Evolutionary conservation across 106 monocot species (phyloP).

Genomic region (Triglochin maritima): DNA sequence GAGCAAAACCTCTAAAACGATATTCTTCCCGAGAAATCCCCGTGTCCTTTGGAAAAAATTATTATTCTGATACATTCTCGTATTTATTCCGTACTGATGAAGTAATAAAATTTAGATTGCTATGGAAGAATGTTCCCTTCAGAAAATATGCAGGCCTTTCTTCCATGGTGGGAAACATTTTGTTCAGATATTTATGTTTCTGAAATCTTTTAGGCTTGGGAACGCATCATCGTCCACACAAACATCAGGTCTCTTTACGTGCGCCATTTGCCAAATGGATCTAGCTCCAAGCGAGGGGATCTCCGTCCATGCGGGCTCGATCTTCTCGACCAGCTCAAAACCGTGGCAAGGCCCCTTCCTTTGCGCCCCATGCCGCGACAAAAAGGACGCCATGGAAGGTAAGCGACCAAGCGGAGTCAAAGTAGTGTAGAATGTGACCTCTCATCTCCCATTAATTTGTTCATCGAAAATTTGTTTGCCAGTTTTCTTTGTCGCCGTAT

Average conservation of each 20-base stretch:
- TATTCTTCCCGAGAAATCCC: too few relatives aligned
- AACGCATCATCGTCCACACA: constrained; percentile 33
- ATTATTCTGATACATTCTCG: too few relatives aligned
- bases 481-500: constrained; percentile 4
- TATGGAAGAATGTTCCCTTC: too few relatives aligned
- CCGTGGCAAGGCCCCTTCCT: constrained; percentile 99
- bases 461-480: constrained; percentile 4
- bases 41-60: too few relatives aligned
- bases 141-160: too few relatives aligned
- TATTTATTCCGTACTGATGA: too few relatives aligned
- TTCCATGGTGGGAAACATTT: background rate
- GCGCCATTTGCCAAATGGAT: constrained; percentile 88
- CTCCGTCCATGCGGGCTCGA: constrained; percentile 88
- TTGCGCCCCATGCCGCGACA: constrained; percentile 68
- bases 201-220: constrained; percentile 45
- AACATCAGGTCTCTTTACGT: constrained; percentile 50
- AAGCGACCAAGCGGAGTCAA: constrained; percentile 43
- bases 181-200: background rate
- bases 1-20: too few relatives aligned
- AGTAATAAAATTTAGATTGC: too few relatives aligned
- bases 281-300: constrained; percentile 81
- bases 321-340: constrained; percentile 83
- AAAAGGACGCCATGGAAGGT: constrained; percentile 72
- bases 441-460: background rate
- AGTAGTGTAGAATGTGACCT: constrained; percentile 11